phyloP scores from a whole-genome alignment of 129 eudicot species.

The Escallonia herrerae region DNA sequence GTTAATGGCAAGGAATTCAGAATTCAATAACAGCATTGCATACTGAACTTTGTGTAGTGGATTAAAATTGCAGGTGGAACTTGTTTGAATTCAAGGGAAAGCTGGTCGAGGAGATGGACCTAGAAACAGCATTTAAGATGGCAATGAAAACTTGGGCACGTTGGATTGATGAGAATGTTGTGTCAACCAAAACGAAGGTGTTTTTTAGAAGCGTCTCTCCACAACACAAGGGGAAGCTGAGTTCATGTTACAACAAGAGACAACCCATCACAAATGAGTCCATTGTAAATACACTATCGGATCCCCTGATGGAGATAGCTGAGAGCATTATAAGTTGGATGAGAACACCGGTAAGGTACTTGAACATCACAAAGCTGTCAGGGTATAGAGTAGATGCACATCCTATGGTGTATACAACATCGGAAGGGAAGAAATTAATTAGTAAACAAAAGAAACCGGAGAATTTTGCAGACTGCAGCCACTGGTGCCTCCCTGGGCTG shows the following conservation, averaged over 20 bases:
- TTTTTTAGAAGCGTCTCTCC: constrained; percentile 18
- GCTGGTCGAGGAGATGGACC: constrained; percentile 7
- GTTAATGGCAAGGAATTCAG: constrained; percentile 4
- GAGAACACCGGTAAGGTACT: constrained; percentile 8
- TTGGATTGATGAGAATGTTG: constrained; percentile 12
- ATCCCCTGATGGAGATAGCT: background rate
- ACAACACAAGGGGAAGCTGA: background rate
- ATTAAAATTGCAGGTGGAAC: constrained; percentile 14
- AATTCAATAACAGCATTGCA: too few species aligned
- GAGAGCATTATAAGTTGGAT: background rate
- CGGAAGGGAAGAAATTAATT: background rate
- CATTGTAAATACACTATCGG: background rate
- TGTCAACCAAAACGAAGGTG: constrained; percentile 12
- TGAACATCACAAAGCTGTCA: constrained; percentile 20
- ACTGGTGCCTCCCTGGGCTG: constrained; percentile 26
- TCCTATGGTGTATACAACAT: background rate
- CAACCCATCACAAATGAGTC: constrained; percentile 5
- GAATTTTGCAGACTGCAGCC: constrained; percentile 15
- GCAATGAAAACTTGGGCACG: constrained; percentile 14
- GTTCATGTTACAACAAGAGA: constrained; percentile 8
- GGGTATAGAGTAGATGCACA: constrained; percentile 13
- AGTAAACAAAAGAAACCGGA: constrained; percentile 1
- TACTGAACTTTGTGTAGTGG: too few species aligned
- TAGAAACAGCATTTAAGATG: constrained; percentile 6
- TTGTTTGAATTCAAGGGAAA: constrained; percentile 10